Conservation (phyloP, 371 early-diverging fungal species). For the Aphelidium insulamus region DNA sequence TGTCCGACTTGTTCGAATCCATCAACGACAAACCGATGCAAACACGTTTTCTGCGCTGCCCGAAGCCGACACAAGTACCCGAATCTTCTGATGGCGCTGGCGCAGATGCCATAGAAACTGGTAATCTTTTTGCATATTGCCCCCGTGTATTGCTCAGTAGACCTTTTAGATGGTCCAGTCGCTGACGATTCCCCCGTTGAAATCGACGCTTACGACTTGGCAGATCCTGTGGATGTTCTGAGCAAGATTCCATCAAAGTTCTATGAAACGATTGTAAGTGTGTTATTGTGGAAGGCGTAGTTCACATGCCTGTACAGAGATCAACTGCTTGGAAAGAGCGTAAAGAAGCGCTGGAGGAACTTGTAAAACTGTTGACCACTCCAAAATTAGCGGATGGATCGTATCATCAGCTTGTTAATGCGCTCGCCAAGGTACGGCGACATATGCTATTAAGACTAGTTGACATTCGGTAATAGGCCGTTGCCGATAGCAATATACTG, state of each 20-base stretch:
- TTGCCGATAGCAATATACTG: constrained; percentile 72
- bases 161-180: constrained; percentile 18
- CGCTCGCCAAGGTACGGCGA: constrained; percentile 43
- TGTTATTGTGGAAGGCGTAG: background rate
- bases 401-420: constrained; percentile 53
- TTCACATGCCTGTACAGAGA: constrained; percentile 9
- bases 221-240: constrained; percentile 74
- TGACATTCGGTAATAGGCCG: constrained; percentile 16
- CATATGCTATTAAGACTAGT: background rate
- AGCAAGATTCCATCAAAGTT: constrained; percentile 60
- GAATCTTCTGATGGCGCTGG: constrained; percentile 6
- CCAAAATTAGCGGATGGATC: constrained; percentile 51
- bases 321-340: constrained; percentile 91
- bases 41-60: constrained; percentile 48
- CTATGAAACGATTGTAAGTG: constrained; percentile 30
- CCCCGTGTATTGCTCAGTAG: constrained; percentile 4
- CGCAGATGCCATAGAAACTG: constrained; percentile 7
- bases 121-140: background rate
- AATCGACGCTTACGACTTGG: constrained; percentile 52
- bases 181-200: constrained; percentile 23
- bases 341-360: constrained; percentile 62
- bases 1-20: constrained; percentile 55
- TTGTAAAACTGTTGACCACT: constrained; percentile 39
- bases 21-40: constrained; percentile 37
- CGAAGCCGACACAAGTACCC: constrained; percentile 23